phyloP scores from a whole-genome alignment of 371 early-diverging fungal species.

The Mortierella sp. region DNA sequence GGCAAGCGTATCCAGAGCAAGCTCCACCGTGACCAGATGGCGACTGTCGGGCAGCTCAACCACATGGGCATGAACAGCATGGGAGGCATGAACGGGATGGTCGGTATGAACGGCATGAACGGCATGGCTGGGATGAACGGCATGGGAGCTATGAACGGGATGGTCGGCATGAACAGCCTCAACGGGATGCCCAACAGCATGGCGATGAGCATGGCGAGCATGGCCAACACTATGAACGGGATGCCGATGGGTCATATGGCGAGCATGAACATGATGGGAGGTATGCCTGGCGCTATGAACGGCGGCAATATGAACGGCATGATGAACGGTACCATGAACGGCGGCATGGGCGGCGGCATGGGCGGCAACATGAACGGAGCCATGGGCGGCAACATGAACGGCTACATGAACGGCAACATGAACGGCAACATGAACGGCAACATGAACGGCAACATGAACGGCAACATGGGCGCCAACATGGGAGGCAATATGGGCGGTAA shows the following conservation, averaged over 20 bases:
- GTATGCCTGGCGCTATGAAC: constrained; percentile 7
- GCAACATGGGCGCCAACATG: neutral
- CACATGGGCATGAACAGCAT: constrained; percentile 32
- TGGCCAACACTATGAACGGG: constrained; percentile 22
- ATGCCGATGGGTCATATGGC: constrained; percentile 32
- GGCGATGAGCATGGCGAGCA: constrained; percentile 31
- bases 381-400: constrained; percentile 26
- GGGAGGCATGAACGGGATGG: constrained; percentile 32
- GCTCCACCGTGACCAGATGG: constrained; percentile 72
- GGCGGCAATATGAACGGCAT: constrained; percentile 28
- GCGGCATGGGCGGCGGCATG: constrained; percentile 20
- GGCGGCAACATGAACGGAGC: constrained; percentile 29
- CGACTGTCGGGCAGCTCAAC: constrained; percentile 19
- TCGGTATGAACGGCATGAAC: constrained; percentile 27
- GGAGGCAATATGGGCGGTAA: constrained; percentile 10
- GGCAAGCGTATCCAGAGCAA: constrained; percentile 91
- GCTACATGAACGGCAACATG: constrained; percentile 28
- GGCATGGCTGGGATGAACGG: constrained; percentile 26
- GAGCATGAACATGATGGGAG: constrained; percentile 30
- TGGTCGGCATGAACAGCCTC: constrained; percentile 19
- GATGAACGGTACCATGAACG: constrained; percentile 29
- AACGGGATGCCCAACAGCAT: constrained; percentile 18
- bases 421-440: constrained; percentile 22
- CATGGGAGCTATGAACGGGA: constrained; percentile 30
- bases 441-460: neutral